These are phyloP conservation scores for Aspergillus wentii DNA, from an alignment of 495 filamentous ascomycete genomes.

Conservation along the genomic window DNA sequence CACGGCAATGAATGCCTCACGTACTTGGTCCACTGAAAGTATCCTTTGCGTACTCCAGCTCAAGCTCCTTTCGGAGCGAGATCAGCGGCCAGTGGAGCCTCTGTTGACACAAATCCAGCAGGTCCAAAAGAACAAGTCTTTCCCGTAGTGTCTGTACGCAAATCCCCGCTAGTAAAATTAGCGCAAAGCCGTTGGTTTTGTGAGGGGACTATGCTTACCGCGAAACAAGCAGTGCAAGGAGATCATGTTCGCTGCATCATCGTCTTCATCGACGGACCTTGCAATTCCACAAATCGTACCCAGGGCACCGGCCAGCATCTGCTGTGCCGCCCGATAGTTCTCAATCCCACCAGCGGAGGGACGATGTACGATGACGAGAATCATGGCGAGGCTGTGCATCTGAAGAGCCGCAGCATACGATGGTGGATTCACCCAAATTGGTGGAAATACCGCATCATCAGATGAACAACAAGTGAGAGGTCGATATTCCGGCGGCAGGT, in stretches of 20 bases:
- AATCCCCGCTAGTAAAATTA: slow-evolving; percentile 17
- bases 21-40: no score
- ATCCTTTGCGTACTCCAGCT: slow-evolving; percentile 22
- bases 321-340: slow-evolving; percentile 13
- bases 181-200: not conserved
- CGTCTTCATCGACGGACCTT: slow-evolving; percentile 10
- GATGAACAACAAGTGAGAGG: no score
- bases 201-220: no score
- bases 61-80: slow-evolving; percentile 19
- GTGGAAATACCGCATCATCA: slow-evolving; percentile 13
- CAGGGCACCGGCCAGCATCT: slow-evolving; percentile 2
- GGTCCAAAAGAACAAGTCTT: slow-evolving; percentile 13
- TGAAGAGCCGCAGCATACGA: slow-evolving; percentile 22
- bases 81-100: slow-evolving; percentile 17
- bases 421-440: slow-evolving; percentile 26
- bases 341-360: slow-evolving; percentile 19
- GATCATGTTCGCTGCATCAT: slow-evolving; percentile 13
- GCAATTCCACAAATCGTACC: slow-evolving; percentile 22
- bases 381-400: slow-evolving; percentile 21
- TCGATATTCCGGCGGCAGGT: slow-evolving; percentile 16
- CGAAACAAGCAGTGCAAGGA: slow-evolving; percentile 21
- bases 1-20: no score
- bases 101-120: slow-evolving; percentile 16
- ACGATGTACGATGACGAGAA: slow-evolving; percentile 21
- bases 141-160: slow-evolving; percentile 21